A percentile compares a stretch with the other conserved stretches of the same genome.
These are phyloP conservation scores for Chlamydomonas applanata DNA, from an alignment of 139 green algal genomes.

Conservation along the genomic window DNA sequence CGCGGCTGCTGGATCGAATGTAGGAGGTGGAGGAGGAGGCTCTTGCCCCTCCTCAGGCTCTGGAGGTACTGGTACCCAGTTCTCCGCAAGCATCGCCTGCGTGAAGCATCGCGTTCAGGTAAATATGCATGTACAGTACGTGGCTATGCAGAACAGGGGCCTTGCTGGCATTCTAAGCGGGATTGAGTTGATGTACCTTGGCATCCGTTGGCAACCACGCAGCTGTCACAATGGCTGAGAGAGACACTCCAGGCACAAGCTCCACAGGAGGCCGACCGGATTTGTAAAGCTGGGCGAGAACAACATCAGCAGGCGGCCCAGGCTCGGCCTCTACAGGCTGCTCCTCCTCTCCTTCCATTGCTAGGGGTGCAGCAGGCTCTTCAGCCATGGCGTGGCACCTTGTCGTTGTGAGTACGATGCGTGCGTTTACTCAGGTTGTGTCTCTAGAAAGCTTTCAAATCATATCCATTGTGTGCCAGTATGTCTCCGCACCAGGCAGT, in stretches of 20 bases:
- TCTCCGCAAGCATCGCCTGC: constrained; percentile 34
- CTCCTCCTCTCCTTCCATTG: no score
- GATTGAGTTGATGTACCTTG: constrained; percentile 11
- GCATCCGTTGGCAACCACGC: constrained; percentile 29
- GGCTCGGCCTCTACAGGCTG: no score
- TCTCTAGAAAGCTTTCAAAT: no score
- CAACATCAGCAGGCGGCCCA: no score
- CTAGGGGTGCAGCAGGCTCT: no score
- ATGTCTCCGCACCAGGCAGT: no score
- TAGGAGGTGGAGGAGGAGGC: constrained; percentile 18
- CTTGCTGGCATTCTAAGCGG: background rate
- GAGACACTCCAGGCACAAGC: constrained; percentile 16
- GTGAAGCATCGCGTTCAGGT: no score
- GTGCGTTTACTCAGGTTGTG: no score
- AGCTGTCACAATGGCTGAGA: constrained; percentile 34
- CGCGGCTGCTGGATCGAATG: constrained; percentile 25
- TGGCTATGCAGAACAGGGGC: background rate
- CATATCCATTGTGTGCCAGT: no score
- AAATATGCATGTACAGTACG: no score
- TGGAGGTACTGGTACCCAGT: constrained; percentile 25
- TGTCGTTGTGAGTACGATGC: no score
- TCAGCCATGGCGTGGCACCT: no score
- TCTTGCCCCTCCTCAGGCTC: constrained; percentile 23
- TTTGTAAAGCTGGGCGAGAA: constrained; percentile 26
- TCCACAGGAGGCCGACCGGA: constrained; percentile 28